These are phyloP conservation scores for Cryoendolithus antarcticus DNA, from an alignment of 2,329 filamentous ascomycete genomes.

Conservation along the genomic window DNA sequence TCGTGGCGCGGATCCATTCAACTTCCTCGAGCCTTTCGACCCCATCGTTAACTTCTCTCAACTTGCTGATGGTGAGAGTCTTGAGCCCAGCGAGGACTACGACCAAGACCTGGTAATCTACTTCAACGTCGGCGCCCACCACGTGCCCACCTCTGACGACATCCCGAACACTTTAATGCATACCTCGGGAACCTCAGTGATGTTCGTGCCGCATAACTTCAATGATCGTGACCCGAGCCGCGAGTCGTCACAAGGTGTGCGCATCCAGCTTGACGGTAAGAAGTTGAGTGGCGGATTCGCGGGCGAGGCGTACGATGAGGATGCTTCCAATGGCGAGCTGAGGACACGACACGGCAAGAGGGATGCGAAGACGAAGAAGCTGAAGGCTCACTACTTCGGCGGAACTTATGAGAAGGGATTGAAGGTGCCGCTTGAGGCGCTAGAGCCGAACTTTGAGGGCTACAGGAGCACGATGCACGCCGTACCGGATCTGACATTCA, in stretches of 20 bases:
- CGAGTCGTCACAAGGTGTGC: constrained; percentile 13
- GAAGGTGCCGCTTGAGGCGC: constrained; percentile 13
- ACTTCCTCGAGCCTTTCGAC: constrained; percentile 33
- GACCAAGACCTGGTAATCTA: constrained; percentile 30
- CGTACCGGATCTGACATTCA: constrained; percentile 15
- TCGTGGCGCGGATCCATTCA: constrained; percentile 32
- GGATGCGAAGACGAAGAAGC: constrained; percentile 9
- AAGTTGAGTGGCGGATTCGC: constrained; percentile 15
- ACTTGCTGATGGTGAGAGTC: constrained; percentile 38
- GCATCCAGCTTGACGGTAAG: constrained; percentile 17
- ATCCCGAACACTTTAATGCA: constrained; percentile 10
- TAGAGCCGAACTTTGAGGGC: constrained; percentile 16
- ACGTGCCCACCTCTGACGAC: constrained; percentile 26
- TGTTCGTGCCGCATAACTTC: neutral
- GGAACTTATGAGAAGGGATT: constrained; percentile 15
- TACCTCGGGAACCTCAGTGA: neutral
- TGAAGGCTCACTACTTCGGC: constrained; percentile 16
- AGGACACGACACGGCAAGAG: constrained; percentile 6
- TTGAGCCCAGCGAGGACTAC: constrained; percentile 17
- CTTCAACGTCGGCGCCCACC: constrained; percentile 42
- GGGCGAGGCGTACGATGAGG: constrained; percentile 5
- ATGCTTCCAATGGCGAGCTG: constrained; percentile 1
- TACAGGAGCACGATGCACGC: constrained; percentile 13
- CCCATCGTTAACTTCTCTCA: constrained; percentile 40
- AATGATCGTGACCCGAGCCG: neutral